phyloP scores from a whole-genome alignment of 768 basidiomycete genomes.

The Leucocoprinus sp. region DNA sequence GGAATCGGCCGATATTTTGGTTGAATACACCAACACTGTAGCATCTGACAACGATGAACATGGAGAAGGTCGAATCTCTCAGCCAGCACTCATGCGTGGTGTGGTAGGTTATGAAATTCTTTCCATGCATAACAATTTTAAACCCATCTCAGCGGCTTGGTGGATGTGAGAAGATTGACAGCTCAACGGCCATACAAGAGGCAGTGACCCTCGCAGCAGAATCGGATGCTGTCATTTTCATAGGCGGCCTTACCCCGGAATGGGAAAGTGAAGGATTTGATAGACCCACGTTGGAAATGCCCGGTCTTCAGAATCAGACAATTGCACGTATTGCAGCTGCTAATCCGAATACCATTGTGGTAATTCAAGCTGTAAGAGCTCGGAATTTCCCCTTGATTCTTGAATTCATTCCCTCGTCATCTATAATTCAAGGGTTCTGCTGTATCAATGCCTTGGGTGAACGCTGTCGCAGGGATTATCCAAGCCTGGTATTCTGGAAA shows the following conservation, averaged over 20 bases:
- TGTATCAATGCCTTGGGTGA: conserved; percentile 68
- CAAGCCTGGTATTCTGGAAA: conserved; percentile 65
- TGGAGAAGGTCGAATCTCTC: conserved; percentile 37
- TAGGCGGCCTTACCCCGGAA: conserved; percentile 58
- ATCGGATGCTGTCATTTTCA: conserved; percentile 48
- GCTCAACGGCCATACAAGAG: conserved; percentile 43
- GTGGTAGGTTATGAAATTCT: conserved; percentile 40
- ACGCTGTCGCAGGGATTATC: conserved; percentile 43
- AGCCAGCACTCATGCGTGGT: conserved; percentile 63
- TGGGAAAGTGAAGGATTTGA: conserved; percentile 78
- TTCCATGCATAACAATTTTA: not conserved
- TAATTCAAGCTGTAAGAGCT: conserved; percentile 55
- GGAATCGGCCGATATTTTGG: conserved; percentile 40
- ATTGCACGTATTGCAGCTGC: conserved; percentile 42
- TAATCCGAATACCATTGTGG: conserved; percentile 52
- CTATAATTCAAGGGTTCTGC: conserved; percentile 45
- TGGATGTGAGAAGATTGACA: conserved; percentile 55
- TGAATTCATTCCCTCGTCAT: not conserved
- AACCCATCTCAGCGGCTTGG: conserved; percentile 44
- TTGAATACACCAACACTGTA: conserved; percentile 60
- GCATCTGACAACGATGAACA: conserved; percentile 36
- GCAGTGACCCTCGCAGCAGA: conserved; percentile 47
- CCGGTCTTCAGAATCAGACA: conserved; percentile 52
- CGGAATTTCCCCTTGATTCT: conserved; percentile 3
- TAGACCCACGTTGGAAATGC: conserved; percentile 50